Evolutionary conservation across 75 land plant genomes (phyloP).

Genomic region (Pseudotsuga menziesii): DNA sequence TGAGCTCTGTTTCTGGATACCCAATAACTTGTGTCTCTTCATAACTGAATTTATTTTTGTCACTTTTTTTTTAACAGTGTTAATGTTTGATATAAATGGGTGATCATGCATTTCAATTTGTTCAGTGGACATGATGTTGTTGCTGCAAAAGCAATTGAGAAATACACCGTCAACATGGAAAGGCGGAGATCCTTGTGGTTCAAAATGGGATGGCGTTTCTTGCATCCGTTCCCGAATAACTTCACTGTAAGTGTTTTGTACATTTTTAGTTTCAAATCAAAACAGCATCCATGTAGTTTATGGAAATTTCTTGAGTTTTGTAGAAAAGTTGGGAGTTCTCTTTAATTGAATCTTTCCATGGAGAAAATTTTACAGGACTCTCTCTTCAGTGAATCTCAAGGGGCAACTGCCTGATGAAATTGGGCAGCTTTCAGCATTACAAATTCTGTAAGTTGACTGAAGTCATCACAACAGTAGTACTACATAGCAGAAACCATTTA

Average conservation of each 20-base stretch:
- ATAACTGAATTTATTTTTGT: no score
- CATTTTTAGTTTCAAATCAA: not conserved
- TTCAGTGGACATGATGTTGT: not conserved
- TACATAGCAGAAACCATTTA: no score
- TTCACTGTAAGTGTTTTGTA: conserved; percentile 21
- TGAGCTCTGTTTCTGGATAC: no score
- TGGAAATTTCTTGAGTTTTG: not conserved
- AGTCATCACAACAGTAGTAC: no score
- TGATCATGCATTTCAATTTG: no score
- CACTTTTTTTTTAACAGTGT: no score
- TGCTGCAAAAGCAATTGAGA: not conserved
- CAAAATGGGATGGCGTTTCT: conserved; percentile 49
- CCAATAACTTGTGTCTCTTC: no score
- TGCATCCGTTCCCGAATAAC: conserved; percentile 46
- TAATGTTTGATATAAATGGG: no score
- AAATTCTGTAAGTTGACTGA: not conserved
- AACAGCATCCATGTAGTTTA: not conserved
- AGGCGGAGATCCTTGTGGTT: conserved; percentile 42
- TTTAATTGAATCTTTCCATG: no score
- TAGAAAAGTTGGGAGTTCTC: no score
- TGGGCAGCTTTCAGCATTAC: conserved; percentile 31
- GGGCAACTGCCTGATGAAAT: conserved; percentile 44
- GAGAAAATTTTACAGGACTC: conserved; percentile 27
- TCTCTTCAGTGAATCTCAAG: conserved; percentile 45
- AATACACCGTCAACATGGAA: not conserved